phyloP scores from a whole-genome alignment of 2,329 filamentous ascomycete species.

The Nothophaeocryptopus gaeumannii region DNA sequence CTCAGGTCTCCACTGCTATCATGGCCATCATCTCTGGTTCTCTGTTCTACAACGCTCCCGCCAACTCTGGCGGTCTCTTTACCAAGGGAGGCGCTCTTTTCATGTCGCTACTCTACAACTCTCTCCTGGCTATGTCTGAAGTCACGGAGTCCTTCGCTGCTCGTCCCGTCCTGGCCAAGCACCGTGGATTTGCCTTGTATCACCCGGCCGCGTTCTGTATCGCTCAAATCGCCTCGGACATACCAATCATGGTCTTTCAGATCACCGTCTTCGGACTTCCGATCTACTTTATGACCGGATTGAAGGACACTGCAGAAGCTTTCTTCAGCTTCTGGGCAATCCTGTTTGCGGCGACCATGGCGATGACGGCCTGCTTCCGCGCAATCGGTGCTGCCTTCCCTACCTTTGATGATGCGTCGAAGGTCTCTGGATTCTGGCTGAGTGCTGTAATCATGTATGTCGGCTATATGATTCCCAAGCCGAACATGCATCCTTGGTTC shows the following conservation, averaged over 20 bases:
- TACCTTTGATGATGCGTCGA: constrained; percentile 34
- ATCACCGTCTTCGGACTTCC: constrained; percentile 58
- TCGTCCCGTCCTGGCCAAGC: constrained; percentile 47
- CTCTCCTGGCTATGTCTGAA: constrained; percentile 63
- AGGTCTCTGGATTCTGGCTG: constrained; percentile 32
- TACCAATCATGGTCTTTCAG: constrained; percentile 58
- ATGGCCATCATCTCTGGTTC: constrained; percentile 64
- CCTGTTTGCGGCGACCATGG: constrained; percentile 46
- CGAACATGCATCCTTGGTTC: constrained; percentile 50
- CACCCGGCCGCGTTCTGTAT: constrained; percentile 49
- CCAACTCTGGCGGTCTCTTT: constrained; percentile 60
- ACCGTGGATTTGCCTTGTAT: constrained; percentile 41
- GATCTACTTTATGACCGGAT: constrained; percentile 63
- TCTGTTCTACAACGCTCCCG: constrained; percentile 63
- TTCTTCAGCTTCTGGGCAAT: constrained; percentile 64
- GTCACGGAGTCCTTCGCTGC: constrained; percentile 55
- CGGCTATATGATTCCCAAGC: constrained; percentile 35
- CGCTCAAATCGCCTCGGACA: constrained; percentile 51
- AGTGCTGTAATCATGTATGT: constrained; percentile 32
- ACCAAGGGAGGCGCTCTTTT: constrained; percentile 63
- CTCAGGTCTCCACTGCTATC: constrained; percentile 56
- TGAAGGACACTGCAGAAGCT: constrained; percentile 49
- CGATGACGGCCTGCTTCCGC: constrained; percentile 47
- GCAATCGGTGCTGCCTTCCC: constrained; percentile 38
- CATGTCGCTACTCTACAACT: constrained; percentile 62